Percentiles rank a stretch among this genome's conserved stretches.
Conservation (phyloP, 73 alveolate genomes). For the Halteria grandinella region DNA sequence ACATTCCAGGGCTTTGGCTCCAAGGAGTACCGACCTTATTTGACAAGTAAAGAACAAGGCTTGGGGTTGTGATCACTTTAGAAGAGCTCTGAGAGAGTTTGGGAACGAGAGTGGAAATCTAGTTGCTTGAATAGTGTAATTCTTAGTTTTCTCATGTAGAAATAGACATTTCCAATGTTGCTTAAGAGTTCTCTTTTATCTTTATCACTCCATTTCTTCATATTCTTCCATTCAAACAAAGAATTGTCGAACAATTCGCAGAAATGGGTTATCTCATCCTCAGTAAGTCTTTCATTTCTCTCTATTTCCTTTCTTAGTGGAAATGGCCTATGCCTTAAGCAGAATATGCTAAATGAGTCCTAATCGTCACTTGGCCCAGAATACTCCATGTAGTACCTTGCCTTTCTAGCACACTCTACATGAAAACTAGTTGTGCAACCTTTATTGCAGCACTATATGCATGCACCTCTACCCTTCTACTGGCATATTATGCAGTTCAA, state of each 20-base stretch:
- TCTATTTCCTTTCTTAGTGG: conserved; percentile 35
- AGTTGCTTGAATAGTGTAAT: not conserved
- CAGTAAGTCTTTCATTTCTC: conserved; percentile 11
- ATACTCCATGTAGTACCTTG: conserved; percentile 28
- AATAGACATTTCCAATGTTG: conserved; percentile 12
- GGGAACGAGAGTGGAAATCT: not conserved
- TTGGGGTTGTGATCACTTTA: no score
- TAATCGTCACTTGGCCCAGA: not conserved
- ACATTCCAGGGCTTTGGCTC: conserved; percentile 13
- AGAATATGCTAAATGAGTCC: conserved; percentile 20
- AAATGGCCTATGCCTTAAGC: conserved; percentile 44
- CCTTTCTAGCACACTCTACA: conserved; percentile 53
- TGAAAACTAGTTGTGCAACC: conserved; percentile 11
- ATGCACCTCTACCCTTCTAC: conserved; percentile 31
- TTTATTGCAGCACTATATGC: conserved; percentile 30
- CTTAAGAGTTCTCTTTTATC: conserved; percentile 19
- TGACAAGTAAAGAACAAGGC: no score
- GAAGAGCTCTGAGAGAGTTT: no score
- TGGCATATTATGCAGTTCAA: conserved; percentile 18
- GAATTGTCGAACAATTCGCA: conserved; percentile 23
- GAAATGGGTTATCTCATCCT: conserved; percentile 13
- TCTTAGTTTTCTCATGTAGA: conserved; percentile 21
- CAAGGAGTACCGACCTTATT: conserved; percentile 25
- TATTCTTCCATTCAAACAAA: not conserved
- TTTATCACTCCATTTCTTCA: conserved; percentile 38